phyloP scores from a whole-genome alignment of 1,284 basidiomycete genomes.

The Bjerkandera adusta region DNA sequence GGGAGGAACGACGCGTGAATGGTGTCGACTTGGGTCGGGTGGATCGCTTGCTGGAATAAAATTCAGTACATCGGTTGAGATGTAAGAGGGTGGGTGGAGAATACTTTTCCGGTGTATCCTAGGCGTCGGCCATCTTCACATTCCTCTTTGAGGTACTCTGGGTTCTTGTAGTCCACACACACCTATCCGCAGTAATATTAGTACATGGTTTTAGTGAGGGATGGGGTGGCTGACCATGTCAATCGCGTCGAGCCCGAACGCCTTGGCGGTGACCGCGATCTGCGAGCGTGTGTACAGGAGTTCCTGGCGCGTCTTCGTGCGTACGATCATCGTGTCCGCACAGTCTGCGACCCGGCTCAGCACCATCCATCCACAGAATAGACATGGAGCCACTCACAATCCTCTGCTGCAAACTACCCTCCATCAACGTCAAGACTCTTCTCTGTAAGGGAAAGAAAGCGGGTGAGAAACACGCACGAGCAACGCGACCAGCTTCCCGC shows the following conservation, averaged over 20 bases:
- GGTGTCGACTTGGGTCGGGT: constrained; percentile 80
- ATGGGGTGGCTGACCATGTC: constrained; percentile 67
- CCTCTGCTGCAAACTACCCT: constrained; percentile 92
- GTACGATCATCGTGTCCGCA: constrained; percentile 82
- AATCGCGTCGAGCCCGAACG: constrained; percentile 82
- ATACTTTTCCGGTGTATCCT: constrained; percentile 85
- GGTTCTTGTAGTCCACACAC: constrained; percentile 87
- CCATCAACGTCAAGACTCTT: constrained; percentile 5
- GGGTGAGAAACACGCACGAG: constrained; percentile 41
- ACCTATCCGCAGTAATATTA: constrained; percentile 48
- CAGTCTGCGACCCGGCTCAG: constrained; percentile 55
- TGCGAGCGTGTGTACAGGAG: constrained; percentile 86
- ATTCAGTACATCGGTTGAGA: background rate
- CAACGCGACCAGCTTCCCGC: constrained; percentile 53
- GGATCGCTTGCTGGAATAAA: constrained; percentile 86
- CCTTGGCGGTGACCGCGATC: constrained; percentile 83
- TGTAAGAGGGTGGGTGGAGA: constrained; percentile 11
- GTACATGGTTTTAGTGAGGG: background rate
- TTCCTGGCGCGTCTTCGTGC: constrained; percentile 74
- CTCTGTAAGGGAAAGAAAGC: constrained; percentile 9
- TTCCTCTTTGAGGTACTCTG: constrained; percentile 69
- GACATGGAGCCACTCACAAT: constrained; percentile 53
- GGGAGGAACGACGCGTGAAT: constrained; percentile 86
- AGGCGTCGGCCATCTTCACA: constrained; percentile 75
- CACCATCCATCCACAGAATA: background rate